Evolutionary conservation across 352 stramenopile species (phyloP).

Genomic region (Phytophthora europaea): DNA sequence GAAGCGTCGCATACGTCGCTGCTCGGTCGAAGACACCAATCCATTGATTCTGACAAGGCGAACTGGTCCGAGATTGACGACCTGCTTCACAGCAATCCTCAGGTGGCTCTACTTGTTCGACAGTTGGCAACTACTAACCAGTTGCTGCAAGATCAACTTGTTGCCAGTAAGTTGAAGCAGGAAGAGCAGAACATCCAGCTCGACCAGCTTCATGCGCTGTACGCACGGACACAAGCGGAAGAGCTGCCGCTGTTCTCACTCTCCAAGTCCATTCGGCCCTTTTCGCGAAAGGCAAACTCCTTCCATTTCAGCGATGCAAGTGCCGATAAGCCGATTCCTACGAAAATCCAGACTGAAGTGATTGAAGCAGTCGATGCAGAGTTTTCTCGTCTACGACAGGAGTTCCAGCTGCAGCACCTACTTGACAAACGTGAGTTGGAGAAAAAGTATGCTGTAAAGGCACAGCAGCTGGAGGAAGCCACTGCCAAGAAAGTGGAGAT

Average conservation of each 20-base stretch:
- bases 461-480: slow-evolving; percentile 29
- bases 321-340: slow-evolving; percentile 25
- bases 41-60: background rate
- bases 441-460: slow-evolving; percentile 31
- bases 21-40: background rate
- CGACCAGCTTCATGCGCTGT: slow-evolving; percentile 70
- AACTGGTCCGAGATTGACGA: slow-evolving; percentile 14
- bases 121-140: slow-evolving; percentile 56
- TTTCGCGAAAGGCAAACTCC: slow-evolving; percentile 32
- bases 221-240: slow-evolving; percentile 55
- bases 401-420: slow-evolving; percentile 51
- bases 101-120: slow-evolving; percentile 50
- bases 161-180: slow-evolving; percentile 59
- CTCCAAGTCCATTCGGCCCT: slow-evolving; percentile 50
- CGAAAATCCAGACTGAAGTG: slow-evolving; percentile 56
- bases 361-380: slow-evolving; percentile 59
- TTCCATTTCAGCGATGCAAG: slow-evolving; percentile 5
- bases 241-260: slow-evolving; percentile 44
- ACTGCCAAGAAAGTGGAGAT: slow-evolving; percentile 65
- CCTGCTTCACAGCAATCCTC: slow-evolving; percentile 27
- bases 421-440: slow-evolving; percentile 41
- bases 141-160: slow-evolving; percentile 57
- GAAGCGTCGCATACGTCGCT: background rate
- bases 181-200: slow-evolving; percentile 73
- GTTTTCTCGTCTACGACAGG: slow-evolving; percentile 46